phyloP scores from a whole-genome alignment of 257 asterid genomes.

The Ocimum tenuiflorum region DNA sequence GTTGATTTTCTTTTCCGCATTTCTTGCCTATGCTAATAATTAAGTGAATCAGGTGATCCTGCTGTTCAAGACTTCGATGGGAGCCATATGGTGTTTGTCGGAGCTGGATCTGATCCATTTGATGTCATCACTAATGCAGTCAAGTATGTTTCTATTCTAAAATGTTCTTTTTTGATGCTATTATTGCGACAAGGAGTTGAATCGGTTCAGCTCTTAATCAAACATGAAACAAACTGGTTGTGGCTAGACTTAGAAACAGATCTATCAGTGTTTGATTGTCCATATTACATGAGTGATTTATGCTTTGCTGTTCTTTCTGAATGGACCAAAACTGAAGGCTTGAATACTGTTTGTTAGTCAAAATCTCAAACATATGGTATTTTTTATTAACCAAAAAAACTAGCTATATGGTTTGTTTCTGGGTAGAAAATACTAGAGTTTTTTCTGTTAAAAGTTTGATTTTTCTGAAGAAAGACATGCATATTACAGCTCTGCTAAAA shows the following conservation, averaged over 20 bases:
- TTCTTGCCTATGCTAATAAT: background rate
- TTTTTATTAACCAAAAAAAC: too few relatives aligned
- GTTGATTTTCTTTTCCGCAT: background rate
- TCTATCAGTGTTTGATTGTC: background rate
- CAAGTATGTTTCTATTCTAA: slow-evolving; percentile 47
- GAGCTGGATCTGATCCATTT: slow-evolving; percentile 92
- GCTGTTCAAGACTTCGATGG: slow-evolving; percentile 79
- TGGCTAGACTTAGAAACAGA: background rate
- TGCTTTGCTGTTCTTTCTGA: too few relatives aligned
- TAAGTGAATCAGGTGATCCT: slow-evolving; percentile 64
- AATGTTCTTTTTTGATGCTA: background rate
- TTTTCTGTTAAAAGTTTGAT: too few relatives aligned
- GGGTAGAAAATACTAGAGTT: too few relatives aligned
- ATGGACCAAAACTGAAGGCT: too few relatives aligned
- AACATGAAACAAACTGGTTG: background rate
- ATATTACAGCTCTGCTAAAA: background rate
- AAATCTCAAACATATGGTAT: too few relatives aligned
- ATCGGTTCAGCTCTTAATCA: background rate
- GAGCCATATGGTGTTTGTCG: slow-evolving; percentile 68
- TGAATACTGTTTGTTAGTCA: too few relatives aligned
- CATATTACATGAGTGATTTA: background rate
- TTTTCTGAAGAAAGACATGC: background rate
- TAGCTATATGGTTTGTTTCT: too few relatives aligned
- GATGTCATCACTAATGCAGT: slow-evolving; percentile 82
- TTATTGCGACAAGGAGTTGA: background rate